A percentile compares a stretch with the other conserved stretches of the same genome.
phyloP scores from a whole-genome alignment of 2,329 filamentous ascomycete species.

The Cercospora sp. region DNA sequence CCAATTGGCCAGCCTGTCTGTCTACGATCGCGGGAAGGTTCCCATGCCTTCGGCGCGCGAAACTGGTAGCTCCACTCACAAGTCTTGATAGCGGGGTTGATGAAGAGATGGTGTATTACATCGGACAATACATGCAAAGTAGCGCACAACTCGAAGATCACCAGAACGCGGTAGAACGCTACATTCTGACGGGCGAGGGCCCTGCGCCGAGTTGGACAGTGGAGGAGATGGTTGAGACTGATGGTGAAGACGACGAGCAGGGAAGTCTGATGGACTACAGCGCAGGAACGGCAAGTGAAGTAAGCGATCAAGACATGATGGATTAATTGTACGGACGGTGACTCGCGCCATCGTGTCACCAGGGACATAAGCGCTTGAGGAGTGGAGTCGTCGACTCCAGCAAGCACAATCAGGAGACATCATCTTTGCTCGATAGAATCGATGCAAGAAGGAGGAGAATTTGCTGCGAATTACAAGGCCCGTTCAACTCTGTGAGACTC shows the following conservation, averaged over 20 bases:
- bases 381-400: background rate
- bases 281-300: background rate
- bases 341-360: background rate
- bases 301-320: background rate
- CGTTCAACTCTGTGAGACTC: too few relatives aligned
- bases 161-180: background rate
- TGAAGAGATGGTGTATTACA: background rate
- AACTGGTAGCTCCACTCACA: background rate
- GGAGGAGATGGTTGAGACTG: background rate
- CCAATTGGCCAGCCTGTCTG: background rate
- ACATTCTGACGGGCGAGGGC: background rate
- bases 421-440: background rate
- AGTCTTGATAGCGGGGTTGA: background rate
- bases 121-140: background rate
- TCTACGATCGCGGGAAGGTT: background rate
- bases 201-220: background rate
- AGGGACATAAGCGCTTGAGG: background rate
- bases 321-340: background rate
- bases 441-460: too few relatives aligned
- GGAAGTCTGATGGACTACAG: background rate
- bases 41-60: background rate
- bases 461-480: too few relatives aligned
- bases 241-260: background rate
- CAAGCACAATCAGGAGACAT: background rate
- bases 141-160: background rate